Conservation (phyloP, 148 eudicot species). For the Simmondsia chinensis region DNA sequence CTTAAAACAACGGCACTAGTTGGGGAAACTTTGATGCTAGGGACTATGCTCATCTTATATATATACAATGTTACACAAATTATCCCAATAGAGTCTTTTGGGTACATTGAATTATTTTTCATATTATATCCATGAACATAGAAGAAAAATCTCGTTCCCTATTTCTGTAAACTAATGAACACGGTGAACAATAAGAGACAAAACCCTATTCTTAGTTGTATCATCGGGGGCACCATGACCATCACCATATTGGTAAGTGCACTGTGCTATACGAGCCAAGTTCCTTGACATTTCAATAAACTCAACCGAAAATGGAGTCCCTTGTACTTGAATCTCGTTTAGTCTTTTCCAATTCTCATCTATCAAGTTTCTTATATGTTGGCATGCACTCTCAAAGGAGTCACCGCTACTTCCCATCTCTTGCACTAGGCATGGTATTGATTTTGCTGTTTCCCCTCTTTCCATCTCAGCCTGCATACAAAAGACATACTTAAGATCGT, state of each 20-base stretch:
- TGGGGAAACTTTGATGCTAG: too few species aligned
- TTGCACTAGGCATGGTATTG: constrained; percentile 16
- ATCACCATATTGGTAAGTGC: constrained; percentile 28
- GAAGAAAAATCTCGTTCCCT: too few species aligned
- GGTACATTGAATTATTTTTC: too few species aligned
- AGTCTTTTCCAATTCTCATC: constrained; percentile 22
- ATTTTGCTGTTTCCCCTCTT: constrained; percentile 23
- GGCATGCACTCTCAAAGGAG: constrained; percentile 12
- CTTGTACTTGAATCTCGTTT: constrained; percentile 4
- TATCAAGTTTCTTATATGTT: constrained; percentile 13
- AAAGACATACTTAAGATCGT: too few species aligned
- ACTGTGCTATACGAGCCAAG: constrained; percentile 17
- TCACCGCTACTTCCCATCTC: constrained; percentile 13
- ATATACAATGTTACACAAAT: too few species aligned
- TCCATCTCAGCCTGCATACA: constrained; percentile 26
- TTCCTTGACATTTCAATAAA: constrained; percentile 14
- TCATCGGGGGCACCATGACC: constrained; percentile 21
- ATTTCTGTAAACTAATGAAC: too few species aligned
- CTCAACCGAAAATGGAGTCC: constrained; percentile 1
- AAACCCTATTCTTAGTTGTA: constrained; percentile 8
- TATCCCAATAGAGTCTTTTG: too few species aligned
- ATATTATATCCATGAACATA: too few species aligned
- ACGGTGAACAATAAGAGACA: constrained; percentile 18
- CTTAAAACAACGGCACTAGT: too few species aligned
- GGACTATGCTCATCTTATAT: too few species aligned